phyloP scores from a whole-genome alignment of 2,329 filamentous ascomycete genomes.

The Cadophora sp. region DNA sequence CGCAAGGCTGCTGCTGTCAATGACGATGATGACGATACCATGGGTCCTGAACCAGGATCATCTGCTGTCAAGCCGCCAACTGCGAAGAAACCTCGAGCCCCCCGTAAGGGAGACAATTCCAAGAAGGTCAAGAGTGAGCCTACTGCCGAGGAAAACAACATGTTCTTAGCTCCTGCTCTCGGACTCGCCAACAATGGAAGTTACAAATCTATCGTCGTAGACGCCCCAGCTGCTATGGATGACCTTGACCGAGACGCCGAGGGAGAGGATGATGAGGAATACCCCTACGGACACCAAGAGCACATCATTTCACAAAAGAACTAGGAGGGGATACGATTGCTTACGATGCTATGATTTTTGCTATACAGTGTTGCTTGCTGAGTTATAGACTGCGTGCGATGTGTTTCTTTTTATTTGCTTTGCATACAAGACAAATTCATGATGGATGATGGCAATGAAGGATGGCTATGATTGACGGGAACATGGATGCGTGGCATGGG shows the following conservation, averaged over 20 bases:
- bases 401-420: neutral
- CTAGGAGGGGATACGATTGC: neutral
- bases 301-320: neutral
- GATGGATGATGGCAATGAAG: neutral
- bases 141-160: neutral
- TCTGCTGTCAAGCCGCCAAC: neutral
- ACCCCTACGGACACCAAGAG: neutral
- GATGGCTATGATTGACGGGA: neutral
- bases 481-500: neutral
- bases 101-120: neutral
- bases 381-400: neutral
- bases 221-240: neutral
- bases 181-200: neutral
- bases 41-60: neutral
- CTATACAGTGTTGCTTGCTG: neutral
- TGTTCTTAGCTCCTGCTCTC: neutral
- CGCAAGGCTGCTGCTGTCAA: neutral
- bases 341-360: neutral
- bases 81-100: neutral
- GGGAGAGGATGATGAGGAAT: neutral
- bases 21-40: neutral
- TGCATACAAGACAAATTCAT: neutral
- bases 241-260: neutral
- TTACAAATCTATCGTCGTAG: neutral
- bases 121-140: conserved; percentile 8